Percentiles rank a stretch among this genome's conserved stretches.
These are phyloP conservation scores for Backusella westeae DNA, from an alignment of 192 early-diverging fungal species.

Conservation along the genomic window DNA sequence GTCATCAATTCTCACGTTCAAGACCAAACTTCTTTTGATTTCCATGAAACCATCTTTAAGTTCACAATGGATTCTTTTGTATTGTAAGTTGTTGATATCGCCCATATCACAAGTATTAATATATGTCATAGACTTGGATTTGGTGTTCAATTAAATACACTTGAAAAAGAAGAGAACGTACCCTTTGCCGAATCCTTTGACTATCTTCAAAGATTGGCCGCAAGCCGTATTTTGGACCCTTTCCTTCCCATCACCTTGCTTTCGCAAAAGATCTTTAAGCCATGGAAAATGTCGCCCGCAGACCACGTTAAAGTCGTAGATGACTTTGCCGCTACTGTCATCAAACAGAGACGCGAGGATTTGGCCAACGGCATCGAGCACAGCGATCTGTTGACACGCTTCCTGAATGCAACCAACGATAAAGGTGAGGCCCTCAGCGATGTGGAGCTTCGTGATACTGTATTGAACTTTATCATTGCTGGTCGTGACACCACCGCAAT, in stretches of 20 bases:
- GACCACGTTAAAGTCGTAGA: slow-evolving; percentile 23
- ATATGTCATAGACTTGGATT: slow-evolving; percentile 32
- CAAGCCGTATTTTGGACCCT: slow-evolving; percentile 30
- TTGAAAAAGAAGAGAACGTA: slow-evolving; percentile 27
- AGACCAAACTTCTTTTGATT: slow-evolving; percentile 27
- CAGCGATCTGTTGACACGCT: slow-evolving; percentile 27
- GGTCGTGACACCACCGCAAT: slow-evolving; percentile 48
- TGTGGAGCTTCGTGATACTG: slow-evolving; percentile 30
- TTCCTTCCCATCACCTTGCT: slow-evolving; percentile 1
- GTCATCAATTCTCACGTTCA: slow-evolving; percentile 25
- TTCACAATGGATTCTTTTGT: slow-evolving; percentile 48
- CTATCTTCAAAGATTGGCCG: slow-evolving; percentile 36
- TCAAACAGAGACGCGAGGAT: slow-evolving; percentile 25
- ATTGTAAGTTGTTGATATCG: slow-evolving; percentile 14
- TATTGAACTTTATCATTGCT: slow-evolving; percentile 38
- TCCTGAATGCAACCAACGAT: slow-evolving; percentile 25
- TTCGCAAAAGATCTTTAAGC: not conserved
- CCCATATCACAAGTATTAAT: too few species aligned
- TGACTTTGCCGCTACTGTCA: slow-evolving; percentile 19
- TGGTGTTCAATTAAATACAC: slow-evolving; percentile 42
- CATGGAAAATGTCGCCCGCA: slow-evolving; percentile 7
- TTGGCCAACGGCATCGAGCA: not conserved
- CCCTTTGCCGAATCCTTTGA: slow-evolving; percentile 53
- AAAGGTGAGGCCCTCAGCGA: slow-evolving; percentile 14
- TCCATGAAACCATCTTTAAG: slow-evolving; percentile 40